phyloP scores from a whole-genome alignment of 2,329 filamentous ascomycete species.

The Colletotrichum caudatum region DNA sequence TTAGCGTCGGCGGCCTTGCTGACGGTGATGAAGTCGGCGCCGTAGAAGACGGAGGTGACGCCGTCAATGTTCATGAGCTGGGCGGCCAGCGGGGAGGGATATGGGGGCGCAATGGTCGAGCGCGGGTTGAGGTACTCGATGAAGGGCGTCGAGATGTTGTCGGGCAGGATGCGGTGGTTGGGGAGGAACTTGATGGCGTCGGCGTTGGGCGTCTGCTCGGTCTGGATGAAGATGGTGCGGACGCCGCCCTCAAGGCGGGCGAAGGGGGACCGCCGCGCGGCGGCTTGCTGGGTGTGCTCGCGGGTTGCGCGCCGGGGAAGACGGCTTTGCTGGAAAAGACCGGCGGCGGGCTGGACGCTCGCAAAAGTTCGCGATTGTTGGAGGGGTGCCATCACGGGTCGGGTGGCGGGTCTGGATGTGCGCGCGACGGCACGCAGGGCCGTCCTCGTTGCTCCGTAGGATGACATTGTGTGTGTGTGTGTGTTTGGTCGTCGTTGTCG shows the following conservation, averaged over 20 bases:
- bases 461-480: constrained; percentile 32
- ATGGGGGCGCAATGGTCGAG: constrained; percentile 86
- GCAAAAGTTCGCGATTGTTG: constrained; percentile 34
- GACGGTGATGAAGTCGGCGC: constrained; percentile 94
- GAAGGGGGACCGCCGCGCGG: constrained; percentile 36
- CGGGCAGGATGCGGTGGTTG: constrained; percentile 86
- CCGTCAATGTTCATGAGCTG: constrained; percentile 94
- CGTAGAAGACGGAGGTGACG: constrained; percentile 95
- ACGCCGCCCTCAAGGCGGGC: constrained; percentile 51
- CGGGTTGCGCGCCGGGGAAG: constrained; percentile 22
- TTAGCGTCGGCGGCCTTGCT: constrained; percentile 89
- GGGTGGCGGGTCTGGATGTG: constrained; percentile 24
- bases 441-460: constrained; percentile 34
- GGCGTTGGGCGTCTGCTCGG: constrained; percentile 92
- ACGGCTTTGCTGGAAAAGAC: constrained; percentile 31
- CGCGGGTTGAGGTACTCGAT: constrained; percentile 93
- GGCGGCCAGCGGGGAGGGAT: constrained; percentile 91
- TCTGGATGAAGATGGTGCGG: constrained; percentile 97
- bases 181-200: constrained; percentile 97
- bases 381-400: constrained; percentile 8
- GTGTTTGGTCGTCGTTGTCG: background rate
- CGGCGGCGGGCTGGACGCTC: constrained; percentile 33
- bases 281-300: constrained; percentile 19
- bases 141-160: constrained; percentile 78
- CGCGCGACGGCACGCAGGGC: constrained; percentile 39